These are phyloP conservation scores for Incumbomyces delicatus DNA, from an alignment of 2,329 filamentous ascomycete genomes.

Conservation along the genomic window DNA sequence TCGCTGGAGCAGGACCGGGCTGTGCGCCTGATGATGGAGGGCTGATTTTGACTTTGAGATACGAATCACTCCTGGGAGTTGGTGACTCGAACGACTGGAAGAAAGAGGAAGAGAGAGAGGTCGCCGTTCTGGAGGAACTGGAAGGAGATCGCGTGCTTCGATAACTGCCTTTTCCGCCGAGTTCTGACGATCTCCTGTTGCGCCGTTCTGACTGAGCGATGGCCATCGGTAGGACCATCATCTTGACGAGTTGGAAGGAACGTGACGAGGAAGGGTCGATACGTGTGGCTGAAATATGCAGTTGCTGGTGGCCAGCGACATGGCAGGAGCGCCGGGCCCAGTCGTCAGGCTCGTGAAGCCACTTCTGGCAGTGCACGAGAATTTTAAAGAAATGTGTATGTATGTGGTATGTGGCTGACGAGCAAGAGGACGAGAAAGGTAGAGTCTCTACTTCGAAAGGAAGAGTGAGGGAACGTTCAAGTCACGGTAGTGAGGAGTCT, in stretches of 20 bases:
- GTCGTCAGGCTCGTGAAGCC: neutral
- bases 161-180: conserved; percentile 1
- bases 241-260: neutral
- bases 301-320: neutral
- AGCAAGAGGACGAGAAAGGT: neutral
- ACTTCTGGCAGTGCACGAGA: neutral
- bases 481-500: too few relatives aligned
- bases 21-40: conserved; percentile 6
- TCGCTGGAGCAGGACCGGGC: too few relatives aligned
- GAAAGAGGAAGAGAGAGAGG: neutral
- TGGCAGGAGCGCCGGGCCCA: neutral
- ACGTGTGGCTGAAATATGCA: neutral
- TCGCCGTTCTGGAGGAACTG: neutral
- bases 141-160: conserved; percentile 5
- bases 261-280: neutral
- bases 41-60: neutral
- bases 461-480: too few relatives aligned
- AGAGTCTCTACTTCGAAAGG: too few relatives aligned
- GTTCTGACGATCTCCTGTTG: neutral
- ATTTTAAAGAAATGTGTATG: too few relatives aligned
- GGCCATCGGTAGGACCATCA: conserved; percentile 4
- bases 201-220: neutral
- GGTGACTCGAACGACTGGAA: conserved; percentile 1
- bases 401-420: neutral
- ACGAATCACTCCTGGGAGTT: neutral